A percentile compares a stretch with the other conserved stretches of the same genome.
Evolutionary conservation across 2,329 filamentous ascomycete species (phyloP).

Genomic region (Colletotrichum paranaense): DNA sequence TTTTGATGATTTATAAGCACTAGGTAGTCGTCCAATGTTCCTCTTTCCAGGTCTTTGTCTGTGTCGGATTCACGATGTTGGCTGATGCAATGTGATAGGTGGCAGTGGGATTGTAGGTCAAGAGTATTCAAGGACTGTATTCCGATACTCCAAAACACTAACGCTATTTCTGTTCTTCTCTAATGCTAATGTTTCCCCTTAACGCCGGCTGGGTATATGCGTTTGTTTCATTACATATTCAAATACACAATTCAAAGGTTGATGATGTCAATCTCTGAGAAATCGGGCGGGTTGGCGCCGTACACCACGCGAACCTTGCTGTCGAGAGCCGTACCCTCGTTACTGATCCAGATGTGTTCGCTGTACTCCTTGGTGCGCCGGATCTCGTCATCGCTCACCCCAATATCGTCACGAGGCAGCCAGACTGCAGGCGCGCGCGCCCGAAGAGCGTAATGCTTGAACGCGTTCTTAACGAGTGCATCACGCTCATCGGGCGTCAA

Average conservation of each 20-base stretch:
- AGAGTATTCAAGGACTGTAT: too few relatives aligned
- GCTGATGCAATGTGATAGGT: neutral
- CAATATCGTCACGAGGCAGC: constrained; percentile 92
- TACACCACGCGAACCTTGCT: constrained; percentile 86
- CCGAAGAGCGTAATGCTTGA: constrained; percentile 89
- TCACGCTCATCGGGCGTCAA: constrained; percentile 91
- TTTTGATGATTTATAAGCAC: constrained; percentile 31
- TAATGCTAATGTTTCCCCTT: constrained; percentile 11
- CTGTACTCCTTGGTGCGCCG: constrained; percentile 80
- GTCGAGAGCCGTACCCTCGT: constrained; percentile 90
- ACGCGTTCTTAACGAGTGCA: constrained; percentile 84
- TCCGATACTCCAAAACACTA: neutral
- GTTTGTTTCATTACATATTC: constrained; percentile 13
- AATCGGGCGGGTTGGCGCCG: constrained; percentile 86
- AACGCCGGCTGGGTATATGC: constrained; percentile 34
- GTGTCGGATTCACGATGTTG: neutral
- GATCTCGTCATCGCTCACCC: constrained; percentile 93
- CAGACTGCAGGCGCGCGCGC: constrained; percentile 89
- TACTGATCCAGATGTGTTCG: constrained; percentile 90
- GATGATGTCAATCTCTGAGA: constrained; percentile 89
- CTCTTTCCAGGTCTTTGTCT: neutral
- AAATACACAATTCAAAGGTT: constrained; percentile 64
- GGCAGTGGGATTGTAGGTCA: too few relatives aligned
- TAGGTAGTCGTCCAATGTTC: neutral
- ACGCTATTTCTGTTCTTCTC: neutral